A percentile compares a stretch with the other conserved stretches of the same genome.
These are phyloP conservation scores for Nannizzia gypsea DNA, from an alignment of 2,329 filamentous ascomycete species.

Conservation along the genomic window DNA sequence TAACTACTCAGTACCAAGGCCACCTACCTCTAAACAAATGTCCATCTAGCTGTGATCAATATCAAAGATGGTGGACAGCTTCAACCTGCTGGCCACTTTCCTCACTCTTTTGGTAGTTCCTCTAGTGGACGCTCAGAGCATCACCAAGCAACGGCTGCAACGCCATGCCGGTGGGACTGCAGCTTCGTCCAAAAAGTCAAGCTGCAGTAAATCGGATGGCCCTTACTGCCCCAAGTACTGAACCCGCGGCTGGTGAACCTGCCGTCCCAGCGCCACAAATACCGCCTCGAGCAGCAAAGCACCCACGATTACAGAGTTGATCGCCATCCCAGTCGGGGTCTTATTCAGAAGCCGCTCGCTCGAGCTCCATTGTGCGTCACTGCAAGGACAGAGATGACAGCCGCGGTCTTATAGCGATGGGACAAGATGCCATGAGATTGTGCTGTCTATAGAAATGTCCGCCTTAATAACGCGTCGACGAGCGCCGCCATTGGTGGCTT, in stretches of 20 bases:
- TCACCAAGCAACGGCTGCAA: not conserved
- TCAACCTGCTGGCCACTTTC: too few species aligned
- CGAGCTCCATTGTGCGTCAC: not conserved
- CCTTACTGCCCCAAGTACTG: not conserved
- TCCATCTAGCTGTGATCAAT: too few species aligned
- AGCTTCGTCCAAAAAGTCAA: not conserved
- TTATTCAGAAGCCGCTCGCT: not conserved
- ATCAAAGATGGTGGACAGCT: too few species aligned
- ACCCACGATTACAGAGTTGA: not conserved
- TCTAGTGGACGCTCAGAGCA: too few species aligned
- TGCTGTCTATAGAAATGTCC: slow-evolving; percentile 12
- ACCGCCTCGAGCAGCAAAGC: not conserved
- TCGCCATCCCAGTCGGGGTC: not conserved
- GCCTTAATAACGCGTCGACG: slow-evolving; percentile 11
- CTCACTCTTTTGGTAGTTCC: too few species aligned
- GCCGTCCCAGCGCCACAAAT: not conserved
- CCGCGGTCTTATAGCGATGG: too few species aligned
- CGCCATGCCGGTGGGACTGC: not conserved
- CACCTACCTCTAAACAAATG: too few species aligned
- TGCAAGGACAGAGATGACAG: too few species aligned
- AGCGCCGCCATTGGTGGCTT: slow-evolving; percentile 10
- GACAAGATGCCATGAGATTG: slow-evolving; percentile 12
- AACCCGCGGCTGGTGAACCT: not conserved
- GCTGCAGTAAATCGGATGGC: not conserved
- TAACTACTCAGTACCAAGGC: too few species aligned